phyloP scores from a whole-genome alignment of 441 rosid genomes.

The Pelargonium citronellum region DNA sequence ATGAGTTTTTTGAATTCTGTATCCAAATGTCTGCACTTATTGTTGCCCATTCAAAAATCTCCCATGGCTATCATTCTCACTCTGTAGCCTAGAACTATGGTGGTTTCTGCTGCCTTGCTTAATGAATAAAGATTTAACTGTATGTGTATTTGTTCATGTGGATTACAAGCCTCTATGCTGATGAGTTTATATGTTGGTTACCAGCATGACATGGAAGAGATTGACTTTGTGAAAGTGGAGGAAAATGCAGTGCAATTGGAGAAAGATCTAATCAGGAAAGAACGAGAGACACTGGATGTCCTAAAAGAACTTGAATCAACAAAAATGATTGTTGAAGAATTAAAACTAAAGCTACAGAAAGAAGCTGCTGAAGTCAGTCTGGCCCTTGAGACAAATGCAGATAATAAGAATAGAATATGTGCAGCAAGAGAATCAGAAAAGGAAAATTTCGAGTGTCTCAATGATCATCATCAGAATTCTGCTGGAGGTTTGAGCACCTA shows the following conservation, averaged over 20 bases:
- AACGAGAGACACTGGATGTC: slow-evolving; percentile 68
- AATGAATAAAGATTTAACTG: no score
- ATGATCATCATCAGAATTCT: slow-evolving; percentile 18
- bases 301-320: slow-evolving; percentile 70
- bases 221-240: slow-evolving; percentile 44
- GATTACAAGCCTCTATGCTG: not conserved
- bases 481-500: not conserved
- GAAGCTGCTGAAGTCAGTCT: slow-evolving; percentile 40
- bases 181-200: not conserved
- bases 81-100: no score
- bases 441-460: slow-evolving; percentile 28
- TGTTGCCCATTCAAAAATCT: no score
- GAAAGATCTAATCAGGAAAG: slow-evolving; percentile 59
- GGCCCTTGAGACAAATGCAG: slow-evolving; percentile 28
- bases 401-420: slow-evolving; percentile 18
- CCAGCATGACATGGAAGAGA: slow-evolving; percentile 41
- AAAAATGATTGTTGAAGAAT: slow-evolving; percentile 50
- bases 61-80: no score
- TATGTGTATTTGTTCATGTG: not conserved
- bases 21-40: no score
- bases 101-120: no score
- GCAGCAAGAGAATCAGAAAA: slow-evolving; percentile 33
- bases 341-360: slow-evolving; percentile 47
- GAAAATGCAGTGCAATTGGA: slow-evolving; percentile 54
- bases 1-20: no score